A percentile compares a stretch with the other conserved stretches of the same genome.
Conservation (phyloP, 345 rosid genomes). For the Syzygium oleosum region DNA sequence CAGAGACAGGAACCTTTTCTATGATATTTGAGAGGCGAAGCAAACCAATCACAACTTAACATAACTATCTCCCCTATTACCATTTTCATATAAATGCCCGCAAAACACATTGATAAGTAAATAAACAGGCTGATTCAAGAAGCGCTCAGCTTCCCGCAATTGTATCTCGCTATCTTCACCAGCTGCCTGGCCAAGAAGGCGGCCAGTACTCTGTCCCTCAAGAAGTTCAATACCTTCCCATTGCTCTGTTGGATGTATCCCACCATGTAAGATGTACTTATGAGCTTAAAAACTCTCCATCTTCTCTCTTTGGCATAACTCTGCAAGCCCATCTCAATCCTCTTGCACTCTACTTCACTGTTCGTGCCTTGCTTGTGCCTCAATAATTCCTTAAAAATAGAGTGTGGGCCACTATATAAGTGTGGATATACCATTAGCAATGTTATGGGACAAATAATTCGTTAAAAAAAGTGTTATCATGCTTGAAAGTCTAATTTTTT, state of each 20-base stretch:
- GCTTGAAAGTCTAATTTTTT: too few relatives aligned
- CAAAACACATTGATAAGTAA: neutral
- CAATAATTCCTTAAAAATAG: too few relatives aligned
- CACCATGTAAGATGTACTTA: conserved; percentile 28
- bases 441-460: too few relatives aligned
- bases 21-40: conserved; percentile 4
- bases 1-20: conserved; percentile 15
- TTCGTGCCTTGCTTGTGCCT: neutral
- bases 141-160: neutral
- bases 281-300: conserved; percentile 59
- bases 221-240: conserved; percentile 15
- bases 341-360: neutral
- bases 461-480: too few relatives aligned
- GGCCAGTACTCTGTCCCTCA: neutral
- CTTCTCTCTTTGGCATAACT: conserved; percentile 18
- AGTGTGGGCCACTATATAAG: neutral
- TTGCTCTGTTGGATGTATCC: conserved; percentile 42
- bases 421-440: too few relatives aligned
- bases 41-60: neutral
- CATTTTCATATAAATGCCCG: neutral
- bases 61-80: neutral
- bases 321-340: neutral
- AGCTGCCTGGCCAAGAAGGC: neutral
- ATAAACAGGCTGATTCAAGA: neutral
- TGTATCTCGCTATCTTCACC: neutral